These are phyloP conservation scores for Tolypocladium endophyticum DNA, from an alignment of 2,329 filamentous ascomycete genomes.

Conservation along the genomic window DNA sequence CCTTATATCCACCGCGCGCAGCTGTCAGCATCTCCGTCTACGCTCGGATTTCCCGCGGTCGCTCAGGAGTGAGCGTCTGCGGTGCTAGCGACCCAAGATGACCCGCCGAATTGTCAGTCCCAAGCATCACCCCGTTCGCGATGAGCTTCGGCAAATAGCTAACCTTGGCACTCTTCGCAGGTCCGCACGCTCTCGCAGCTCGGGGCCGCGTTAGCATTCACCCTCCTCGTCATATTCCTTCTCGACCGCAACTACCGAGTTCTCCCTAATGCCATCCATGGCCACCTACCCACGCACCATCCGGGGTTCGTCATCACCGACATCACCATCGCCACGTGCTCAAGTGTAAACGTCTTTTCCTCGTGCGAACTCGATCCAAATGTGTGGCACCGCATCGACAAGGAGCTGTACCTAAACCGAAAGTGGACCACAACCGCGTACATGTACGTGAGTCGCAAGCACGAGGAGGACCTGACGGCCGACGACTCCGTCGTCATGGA, in stretches of 20 bases:
- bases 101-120: constrained; percentile 25
- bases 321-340: constrained; percentile 68
- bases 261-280: constrained; percentile 75
- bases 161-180: constrained; percentile 18
- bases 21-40: not conserved
- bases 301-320: constrained; percentile 79
- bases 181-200: constrained; percentile 68
- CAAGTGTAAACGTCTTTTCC: constrained; percentile 61
- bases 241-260: constrained; percentile 85
- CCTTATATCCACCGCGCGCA: not conserved
- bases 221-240: constrained; percentile 64
- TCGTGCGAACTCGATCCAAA: constrained; percentile 64
- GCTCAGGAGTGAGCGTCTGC: not conserved
- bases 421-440: constrained; percentile 70
- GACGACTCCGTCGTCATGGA: constrained; percentile 74
- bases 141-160: not conserved
- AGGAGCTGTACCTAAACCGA: constrained; percentile 73
- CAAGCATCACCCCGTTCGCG: not conserved
- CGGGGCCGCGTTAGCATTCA: constrained; percentile 50
- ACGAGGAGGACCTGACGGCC: constrained; percentile 67
- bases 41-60: not conserved
- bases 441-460: constrained; percentile 71
- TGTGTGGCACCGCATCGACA: constrained; percentile 74
- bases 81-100: constrained; percentile 12
- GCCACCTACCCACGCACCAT: constrained; percentile 77